Evolutionary conservation across 106 monocot genomes (phyloP).

Genomic region (Chionographis japonica): DNA sequence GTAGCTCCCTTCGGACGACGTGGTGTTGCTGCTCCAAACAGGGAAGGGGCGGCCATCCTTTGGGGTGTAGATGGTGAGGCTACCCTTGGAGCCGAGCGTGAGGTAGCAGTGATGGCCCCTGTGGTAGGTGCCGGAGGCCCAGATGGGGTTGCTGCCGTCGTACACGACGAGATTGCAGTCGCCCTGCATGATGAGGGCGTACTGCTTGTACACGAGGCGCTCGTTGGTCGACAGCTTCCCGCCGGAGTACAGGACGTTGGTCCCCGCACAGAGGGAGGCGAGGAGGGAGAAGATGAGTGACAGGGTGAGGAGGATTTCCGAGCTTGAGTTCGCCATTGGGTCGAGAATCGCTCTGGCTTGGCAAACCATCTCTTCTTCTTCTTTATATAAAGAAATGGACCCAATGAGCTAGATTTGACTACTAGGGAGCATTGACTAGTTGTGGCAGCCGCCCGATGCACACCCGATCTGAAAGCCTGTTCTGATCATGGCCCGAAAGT

Average conservation of each 20-base stretch:
- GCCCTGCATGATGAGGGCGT: constrained; percentile 3
- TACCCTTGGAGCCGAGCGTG: neutral
- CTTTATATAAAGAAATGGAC: no score
- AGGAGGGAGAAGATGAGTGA: no score
- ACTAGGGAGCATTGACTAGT: no score
- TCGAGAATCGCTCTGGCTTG: no score
- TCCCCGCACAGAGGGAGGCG: no score
- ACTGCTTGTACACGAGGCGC: neutral
- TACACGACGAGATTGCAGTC: constrained; percentile 15
- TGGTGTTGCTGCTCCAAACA: neutral
- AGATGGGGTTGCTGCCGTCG: neutral
- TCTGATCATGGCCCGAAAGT: no score
- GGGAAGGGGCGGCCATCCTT: neutral
- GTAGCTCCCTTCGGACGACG: neutral
- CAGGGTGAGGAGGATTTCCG: no score
- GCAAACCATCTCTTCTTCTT: no score
- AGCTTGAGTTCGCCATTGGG: no score
- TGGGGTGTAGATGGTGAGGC: neutral
- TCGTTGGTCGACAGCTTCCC: neutral
- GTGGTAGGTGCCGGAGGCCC: neutral
- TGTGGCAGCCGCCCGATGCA: no score
- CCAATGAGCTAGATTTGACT: no score
- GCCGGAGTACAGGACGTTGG: neutral
- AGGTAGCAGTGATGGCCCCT: neutral
- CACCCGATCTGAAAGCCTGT: no score